These are phyloP conservation scores for Heterobasidion irregulare DNA, from an alignment of 1,284 basidiomycete genomes.

Conservation along the genomic window DNA sequence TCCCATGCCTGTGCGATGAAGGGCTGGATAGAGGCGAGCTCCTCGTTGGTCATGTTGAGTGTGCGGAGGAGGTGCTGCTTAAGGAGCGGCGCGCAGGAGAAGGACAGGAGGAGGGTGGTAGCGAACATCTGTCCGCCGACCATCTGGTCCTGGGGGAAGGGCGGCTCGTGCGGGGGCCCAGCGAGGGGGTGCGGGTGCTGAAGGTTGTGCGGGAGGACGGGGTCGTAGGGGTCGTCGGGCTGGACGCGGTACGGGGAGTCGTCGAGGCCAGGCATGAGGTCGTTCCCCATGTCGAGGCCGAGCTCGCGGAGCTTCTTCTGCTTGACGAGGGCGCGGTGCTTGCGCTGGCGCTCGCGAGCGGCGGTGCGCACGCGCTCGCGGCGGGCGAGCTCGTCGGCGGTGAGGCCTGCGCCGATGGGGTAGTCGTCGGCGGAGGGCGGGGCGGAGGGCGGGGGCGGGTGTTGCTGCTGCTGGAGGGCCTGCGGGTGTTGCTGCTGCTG, in stretches of 20 bases:
- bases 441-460: conserved; percentile 13
- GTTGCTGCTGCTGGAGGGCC: conserved; percentile 13
- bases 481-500: conserved; percentile 10
- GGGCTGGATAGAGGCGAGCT: conserved; percentile 68
- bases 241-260: conserved; percentile 53
- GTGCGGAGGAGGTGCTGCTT: conserved; percentile 67
- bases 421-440: conserved; percentile 13
- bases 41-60: conserved; percentile 66
- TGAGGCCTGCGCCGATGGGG: conserved; percentile 30
- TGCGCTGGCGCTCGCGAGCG: conserved; percentile 69
- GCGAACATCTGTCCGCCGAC: conserved; percentile 64
- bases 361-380: conserved; percentile 62
- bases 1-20: conserved; percentile 77
- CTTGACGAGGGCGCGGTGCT: conserved; percentile 69
- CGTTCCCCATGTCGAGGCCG: conserved; percentile 68
- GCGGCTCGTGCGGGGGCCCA: conserved; percentile 22
- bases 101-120: conserved; percentile 59
- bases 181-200: conserved; percentile 12
- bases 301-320: conserved; percentile 69
- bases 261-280: conserved; percentile 50
- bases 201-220: conserved; percentile 45
- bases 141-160: conserved; percentile 27
- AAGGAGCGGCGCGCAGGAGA: conserved; percentile 61
- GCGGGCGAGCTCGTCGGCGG: conserved; percentile 54
- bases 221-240: conserved; percentile 44